Conservation (phyloP, 371 early-diverging fungal species). For the Mortierella sp. region DNA sequence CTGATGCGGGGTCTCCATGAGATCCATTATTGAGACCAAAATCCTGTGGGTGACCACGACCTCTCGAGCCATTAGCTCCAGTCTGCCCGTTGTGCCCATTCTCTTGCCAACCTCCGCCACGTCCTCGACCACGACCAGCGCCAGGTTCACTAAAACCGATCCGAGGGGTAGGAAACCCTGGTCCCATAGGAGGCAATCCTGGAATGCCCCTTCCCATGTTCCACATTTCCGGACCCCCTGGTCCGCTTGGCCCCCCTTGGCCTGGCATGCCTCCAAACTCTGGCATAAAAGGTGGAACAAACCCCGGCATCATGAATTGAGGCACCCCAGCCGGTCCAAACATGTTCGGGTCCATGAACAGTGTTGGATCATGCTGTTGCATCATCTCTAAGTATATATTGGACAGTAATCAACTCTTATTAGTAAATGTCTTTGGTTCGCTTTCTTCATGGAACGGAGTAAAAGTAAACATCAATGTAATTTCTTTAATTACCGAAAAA, state of each 20-base stretch:
- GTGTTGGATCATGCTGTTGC: slow-evolving; percentile 41
- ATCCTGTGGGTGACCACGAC: slow-evolving; percentile 21
- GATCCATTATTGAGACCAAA: slow-evolving; percentile 1
- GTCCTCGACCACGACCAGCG: slow-evolving; percentile 45
- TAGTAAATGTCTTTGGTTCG: background rate
- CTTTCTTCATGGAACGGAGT: no score
- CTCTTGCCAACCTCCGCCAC: slow-evolving; percentile 42
- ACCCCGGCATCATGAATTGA: slow-evolving; percentile 50
- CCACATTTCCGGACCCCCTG: slow-evolving; percentile 47
- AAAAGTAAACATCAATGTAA: background rate
- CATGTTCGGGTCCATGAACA: slow-evolving; percentile 52
- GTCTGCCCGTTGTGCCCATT: slow-evolving; percentile 12
- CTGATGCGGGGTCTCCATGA: background rate
- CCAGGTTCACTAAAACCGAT: slow-evolving; percentile 47
- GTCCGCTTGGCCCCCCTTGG: slow-evolving; percentile 13
- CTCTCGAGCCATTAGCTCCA: slow-evolving; percentile 5
- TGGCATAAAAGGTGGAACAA: slow-evolving; percentile 44
- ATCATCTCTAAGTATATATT: slow-evolving; percentile 28
- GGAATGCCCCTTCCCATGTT: slow-evolving; percentile 51
- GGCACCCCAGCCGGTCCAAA: slow-evolving; percentile 33
- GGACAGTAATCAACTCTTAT: background rate
- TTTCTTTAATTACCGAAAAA: slow-evolving; percentile 35
- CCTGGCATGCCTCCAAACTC: slow-evolving; percentile 33
- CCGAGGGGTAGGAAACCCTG: slow-evolving; percentile 46
- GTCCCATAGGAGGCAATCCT: slow-evolving; percentile 50